Base-by-base conservation (phyloP, 2,329 filamentous ascomycete genomes). In the Alternaria burnsii region DNA sequence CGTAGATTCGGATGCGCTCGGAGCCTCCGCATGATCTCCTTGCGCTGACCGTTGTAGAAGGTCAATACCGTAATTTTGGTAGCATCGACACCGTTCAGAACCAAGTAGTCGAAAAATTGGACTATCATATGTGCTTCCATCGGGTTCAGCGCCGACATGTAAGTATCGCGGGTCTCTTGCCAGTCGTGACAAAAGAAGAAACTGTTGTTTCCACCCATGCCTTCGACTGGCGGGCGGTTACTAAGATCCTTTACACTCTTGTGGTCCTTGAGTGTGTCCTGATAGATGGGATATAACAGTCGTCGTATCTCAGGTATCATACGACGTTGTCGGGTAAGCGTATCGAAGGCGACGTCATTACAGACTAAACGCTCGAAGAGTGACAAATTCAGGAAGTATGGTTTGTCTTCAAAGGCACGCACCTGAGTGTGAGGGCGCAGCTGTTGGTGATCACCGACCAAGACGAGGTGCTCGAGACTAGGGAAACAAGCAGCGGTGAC, bases 11-110 rank as follows among this genome's bases (percentile, higher is more conserved):
- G 71, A 59, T 83, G 77, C 0, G 70, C 65, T 11, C 78, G 76
- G 4, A 89, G 75, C 6, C 79, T 76, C 14, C 80, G 82, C 0
- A 88, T 69, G 3, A 97, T 83, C 3, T 84, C 79, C 66, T 90
- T 90, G 44, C 89, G 85, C 72, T 97, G 94, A 0, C 91, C 93
- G 43, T 91, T 92, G 81, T 97, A 97, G 72, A 95, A 97, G 0
- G 93, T 94, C 51, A 97, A 78, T 3, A 97, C 82, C 0, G 93
- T 97, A 57, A 97, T 93, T 6, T 89, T 82, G 0, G 79, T 74
- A 0, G 85, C 74, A 0, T 80, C 68, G 1, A 89, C 79, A 0
- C 89, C 89, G 63, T 94, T 94, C 59, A 87, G 80, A 1, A 89
- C 75, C 0, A 97, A 85, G 70, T 97, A 91, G 26, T 86, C 81